Conservation (phyloP, 148 eudicot genomes). For the Pharnaceum exiguum region DNA sequence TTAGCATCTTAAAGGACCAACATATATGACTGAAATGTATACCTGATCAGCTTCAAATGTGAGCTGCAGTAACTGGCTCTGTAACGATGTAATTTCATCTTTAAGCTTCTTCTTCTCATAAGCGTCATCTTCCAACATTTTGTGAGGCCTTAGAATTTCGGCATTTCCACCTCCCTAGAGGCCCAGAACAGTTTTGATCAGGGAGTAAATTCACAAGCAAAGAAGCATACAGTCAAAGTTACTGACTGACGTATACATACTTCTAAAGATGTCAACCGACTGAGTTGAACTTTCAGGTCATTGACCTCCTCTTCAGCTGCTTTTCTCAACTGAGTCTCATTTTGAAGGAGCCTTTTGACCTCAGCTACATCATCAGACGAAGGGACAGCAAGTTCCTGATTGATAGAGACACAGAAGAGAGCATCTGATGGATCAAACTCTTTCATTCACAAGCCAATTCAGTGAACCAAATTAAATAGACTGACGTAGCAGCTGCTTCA, state of each 20-base stretch:
- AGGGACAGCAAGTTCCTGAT: slow-evolving; percentile 35
- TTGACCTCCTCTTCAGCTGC: slow-evolving; percentile 74
- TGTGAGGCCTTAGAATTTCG: slow-evolving; percentile 51
- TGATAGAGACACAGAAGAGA: slow-evolving; percentile 6
- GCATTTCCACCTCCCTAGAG: slow-evolving; percentile 65
- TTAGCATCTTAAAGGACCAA: background rate
- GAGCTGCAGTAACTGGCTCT: slow-evolving; percentile 65
- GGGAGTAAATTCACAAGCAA: background rate
- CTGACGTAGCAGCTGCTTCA: no score
- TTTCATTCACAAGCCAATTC: background rate
- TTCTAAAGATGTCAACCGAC: slow-evolving; percentile 46
- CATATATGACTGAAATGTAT: background rate
- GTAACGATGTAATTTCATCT: slow-evolving; percentile 65
- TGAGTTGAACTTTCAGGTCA: slow-evolving; percentile 52
- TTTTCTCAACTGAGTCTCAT: slow-evolving; percentile 51
- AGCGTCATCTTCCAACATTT: slow-evolving; percentile 71
- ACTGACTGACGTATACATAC: slow-evolving; percentile 24
- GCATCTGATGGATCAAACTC: background rate
- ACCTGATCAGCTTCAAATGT: slow-evolving; percentile 80
- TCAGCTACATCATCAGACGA: slow-evolving; percentile 47
- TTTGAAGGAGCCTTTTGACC: slow-evolving; percentile 53
- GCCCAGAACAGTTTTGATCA: slow-evolving; percentile 18
- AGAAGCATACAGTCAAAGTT: background rate
- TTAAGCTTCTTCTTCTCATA: slow-evolving; percentile 67
- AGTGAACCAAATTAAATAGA: no score